Conservation (phyloP, 345 rosid genomes). For the Carallia brachiata region DNA sequence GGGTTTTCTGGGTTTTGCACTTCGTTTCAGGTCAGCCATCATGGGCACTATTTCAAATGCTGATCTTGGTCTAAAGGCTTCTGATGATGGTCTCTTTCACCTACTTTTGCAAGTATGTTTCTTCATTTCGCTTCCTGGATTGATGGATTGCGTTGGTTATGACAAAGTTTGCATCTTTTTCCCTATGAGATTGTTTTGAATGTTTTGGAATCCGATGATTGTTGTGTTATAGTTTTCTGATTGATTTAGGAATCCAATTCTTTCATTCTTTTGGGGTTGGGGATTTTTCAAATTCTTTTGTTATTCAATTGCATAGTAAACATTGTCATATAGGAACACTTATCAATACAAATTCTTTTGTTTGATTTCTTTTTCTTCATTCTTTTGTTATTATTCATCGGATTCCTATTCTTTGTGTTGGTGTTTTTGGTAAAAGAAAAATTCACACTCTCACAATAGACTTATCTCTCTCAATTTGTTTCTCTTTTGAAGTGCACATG, state of each 20-base stretch:
- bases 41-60: conserved; percentile 48
- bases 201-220: conserved; percentile 93
- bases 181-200: conserved; percentile 47
- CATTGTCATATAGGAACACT: conserved; percentile 44
- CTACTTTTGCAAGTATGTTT: conserved; percentile 39
- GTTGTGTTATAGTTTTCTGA: conserved; percentile 54
- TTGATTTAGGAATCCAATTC: conserved; percentile 44
- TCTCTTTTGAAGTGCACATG: conserved; percentile 29
- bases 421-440: conserved; percentile 25
- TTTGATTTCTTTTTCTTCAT: conserved; percentile 19
- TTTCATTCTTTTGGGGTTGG: conserved; percentile 74
- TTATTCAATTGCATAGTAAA: conserved; percentile 12
- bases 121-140: conserved; percentile 28
- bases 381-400: conserved; percentile 43
- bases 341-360: conserved; percentile 12
- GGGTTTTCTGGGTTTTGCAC: conserved; percentile 23
- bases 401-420: conserved; percentile 53
- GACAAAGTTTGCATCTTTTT: conserved; percentile 29
- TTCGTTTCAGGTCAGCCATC: conserved; percentile 15
- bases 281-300: conserved; percentile 27
- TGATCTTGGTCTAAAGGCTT: conserved; percentile 41
- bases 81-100: conserved; percentile 35
- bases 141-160: conserved; percentile 37
- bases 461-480: conserved; percentile 37
- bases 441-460: conserved; percentile 49